phyloP scores from a whole-genome alignment of 257 asterid genomes.

The Nyctanthes arbortristis region DNA sequence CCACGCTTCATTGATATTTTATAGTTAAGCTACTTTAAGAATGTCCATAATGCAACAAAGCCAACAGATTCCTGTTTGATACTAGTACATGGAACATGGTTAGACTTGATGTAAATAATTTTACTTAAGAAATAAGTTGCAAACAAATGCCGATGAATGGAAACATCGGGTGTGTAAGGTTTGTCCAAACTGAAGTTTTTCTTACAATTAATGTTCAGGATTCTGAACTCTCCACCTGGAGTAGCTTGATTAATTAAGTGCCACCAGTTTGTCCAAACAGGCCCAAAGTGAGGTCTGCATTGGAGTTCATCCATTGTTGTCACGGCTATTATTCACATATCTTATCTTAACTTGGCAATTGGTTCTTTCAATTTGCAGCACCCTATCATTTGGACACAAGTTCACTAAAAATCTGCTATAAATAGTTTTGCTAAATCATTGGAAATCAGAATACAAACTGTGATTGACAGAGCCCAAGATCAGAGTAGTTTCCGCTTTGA shows the following conservation, averaged over 20 bases:
- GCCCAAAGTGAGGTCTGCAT: constrained; percentile 8
- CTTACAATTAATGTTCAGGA: constrained; percentile 22
- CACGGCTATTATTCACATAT: neutral
- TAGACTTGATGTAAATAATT: constrained; percentile 18
- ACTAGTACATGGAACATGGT: constrained; percentile 16
- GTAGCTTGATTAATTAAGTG: constrained; percentile 9
- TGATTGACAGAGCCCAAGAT: neutral
- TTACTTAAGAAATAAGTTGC: constrained; percentile 17
- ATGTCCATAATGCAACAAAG: constrained; percentile 10
- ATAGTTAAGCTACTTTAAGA: constrained; percentile 19
- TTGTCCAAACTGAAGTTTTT: constrained; percentile 14
- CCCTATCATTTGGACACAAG: neutral
- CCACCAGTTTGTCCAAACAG: constrained; percentile 7
- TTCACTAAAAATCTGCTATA: constrained; percentile 2
- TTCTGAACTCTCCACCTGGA: constrained; percentile 6
- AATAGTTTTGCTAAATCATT: constrained; percentile 3
- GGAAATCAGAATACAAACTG: neutral
- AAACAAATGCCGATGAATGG: constrained; percentile 29
- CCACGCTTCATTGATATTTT: constrained; percentile 14
- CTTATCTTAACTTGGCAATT: neutral
- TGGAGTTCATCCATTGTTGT: neutral
- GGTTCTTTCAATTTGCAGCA: constrained; percentile 10
- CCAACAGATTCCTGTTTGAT: constrained; percentile 30
- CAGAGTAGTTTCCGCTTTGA: constrained; percentile 2
- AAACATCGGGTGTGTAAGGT: constrained; percentile 24